These are phyloP conservation scores for Lomentospora prolificans DNA, from an alignment of 2,329 filamentous ascomycete genomes.

Conservation along the genomic window DNA sequence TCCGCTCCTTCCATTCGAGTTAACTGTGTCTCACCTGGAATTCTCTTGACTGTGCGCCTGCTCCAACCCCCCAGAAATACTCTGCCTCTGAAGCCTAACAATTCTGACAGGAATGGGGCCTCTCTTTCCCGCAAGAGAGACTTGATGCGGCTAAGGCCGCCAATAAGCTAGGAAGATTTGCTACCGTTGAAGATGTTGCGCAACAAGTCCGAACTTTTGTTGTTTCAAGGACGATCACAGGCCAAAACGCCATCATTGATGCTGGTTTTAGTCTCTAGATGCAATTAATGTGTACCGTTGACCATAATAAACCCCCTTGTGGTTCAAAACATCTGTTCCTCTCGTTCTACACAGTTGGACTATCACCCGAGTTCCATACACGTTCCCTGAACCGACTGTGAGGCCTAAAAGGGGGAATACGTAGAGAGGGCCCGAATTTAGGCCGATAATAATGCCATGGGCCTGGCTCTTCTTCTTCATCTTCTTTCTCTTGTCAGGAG, in stretches of 20 bases:
- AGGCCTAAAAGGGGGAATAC: too few relatives aligned
- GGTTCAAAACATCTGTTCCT: too few relatives aligned
- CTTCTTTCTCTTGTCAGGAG: too few relatives aligned
- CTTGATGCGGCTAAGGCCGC: background rate
- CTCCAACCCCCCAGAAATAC: background rate
- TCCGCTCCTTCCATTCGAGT: background rate
- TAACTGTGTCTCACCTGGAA: background rate
- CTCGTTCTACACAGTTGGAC: too few relatives aligned
- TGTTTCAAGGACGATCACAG: conserved; percentile 1
- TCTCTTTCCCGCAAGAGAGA: conserved; percentile 1
- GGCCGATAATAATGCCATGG: too few relatives aligned
- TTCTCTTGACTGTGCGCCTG: background rate
- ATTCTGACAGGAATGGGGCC: conserved; percentile 4
- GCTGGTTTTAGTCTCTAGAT: background rate
- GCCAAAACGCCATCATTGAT: conserved; percentile 5
- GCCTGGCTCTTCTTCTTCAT: too few relatives aligned
- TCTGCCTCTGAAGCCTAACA: background rate
- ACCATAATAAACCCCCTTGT: background rate
- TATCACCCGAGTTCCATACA: too few relatives aligned
- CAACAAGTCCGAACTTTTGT: conserved; percentile 6
- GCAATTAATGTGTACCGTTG: background rate
- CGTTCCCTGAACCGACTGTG: too few relatives aligned
- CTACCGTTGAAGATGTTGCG: conserved; percentile 7
- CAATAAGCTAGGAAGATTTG: conserved; percentile 2
- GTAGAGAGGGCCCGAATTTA: too few relatives aligned